A percentile compares a stretch with the other conserved stretches of the same genome.
Evolutionary conservation across 495 filamentous ascomycete species (phyloP).

Genomic region (Penicillium ucsense): DNA sequence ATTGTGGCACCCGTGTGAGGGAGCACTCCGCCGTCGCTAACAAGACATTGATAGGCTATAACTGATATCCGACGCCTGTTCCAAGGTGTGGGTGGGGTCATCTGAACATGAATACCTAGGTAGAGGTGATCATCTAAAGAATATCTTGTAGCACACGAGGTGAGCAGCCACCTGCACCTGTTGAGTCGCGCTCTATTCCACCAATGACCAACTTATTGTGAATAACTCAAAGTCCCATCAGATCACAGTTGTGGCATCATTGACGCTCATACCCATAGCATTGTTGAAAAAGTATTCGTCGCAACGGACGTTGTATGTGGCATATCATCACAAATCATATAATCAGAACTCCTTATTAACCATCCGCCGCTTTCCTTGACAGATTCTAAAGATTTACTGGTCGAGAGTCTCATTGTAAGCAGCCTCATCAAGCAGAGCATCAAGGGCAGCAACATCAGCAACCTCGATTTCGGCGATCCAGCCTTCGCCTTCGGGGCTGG

Average conservation of each 20-base stretch:
- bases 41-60: too few species aligned
- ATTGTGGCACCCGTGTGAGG: too few species aligned
- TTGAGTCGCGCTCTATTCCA: too few species aligned
- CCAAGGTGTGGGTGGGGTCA: too few species aligned
- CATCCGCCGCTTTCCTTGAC: conserved; percentile 5
- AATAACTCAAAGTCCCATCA: background rate
- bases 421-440: conserved; percentile 59
- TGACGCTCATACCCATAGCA: conserved; percentile 6
- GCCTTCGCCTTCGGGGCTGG: conserved; percentile 72
- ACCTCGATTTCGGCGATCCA: conserved; percentile 90
- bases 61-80: too few species aligned
- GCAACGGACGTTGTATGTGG: conserved; percentile 7
- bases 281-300: conserved; percentile 19
- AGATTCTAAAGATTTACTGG: conserved; percentile 21
- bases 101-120: too few species aligned
- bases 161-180: too few species aligned
- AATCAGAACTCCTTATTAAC: conserved; percentile 3
- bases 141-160: too few species aligned
- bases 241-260: too few species aligned
- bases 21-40: too few species aligned
- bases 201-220: too few species aligned
- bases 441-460: conserved; percentile 56
- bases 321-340: conserved; percentile 15
- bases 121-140: too few species aligned
- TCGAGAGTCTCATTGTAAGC: conserved; percentile 66